A percentile compares a stretch with the other conserved stretches of the same genome.
Evolutionary conservation across 225 moss, liverwort and hornwort genomes (phyloP).

Genomic region (Polytrichum commune): DNA sequence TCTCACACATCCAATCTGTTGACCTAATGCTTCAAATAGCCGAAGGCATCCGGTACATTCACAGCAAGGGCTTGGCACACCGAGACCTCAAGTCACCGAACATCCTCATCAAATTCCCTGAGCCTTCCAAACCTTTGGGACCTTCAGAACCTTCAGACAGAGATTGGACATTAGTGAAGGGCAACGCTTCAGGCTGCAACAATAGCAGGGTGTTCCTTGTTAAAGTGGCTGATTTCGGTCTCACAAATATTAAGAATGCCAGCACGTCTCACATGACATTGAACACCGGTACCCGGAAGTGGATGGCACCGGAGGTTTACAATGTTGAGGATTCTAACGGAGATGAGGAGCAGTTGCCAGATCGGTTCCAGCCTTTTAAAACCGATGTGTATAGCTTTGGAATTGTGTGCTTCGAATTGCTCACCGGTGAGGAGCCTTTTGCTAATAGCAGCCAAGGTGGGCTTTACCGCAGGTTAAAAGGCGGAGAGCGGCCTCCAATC

Average conservation of each 20-base stretch:
- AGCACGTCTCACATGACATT: slow-evolving; percentile 1
- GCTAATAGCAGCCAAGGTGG: too few relatives aligned
- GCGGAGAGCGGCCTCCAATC: slow-evolving; percentile 13
- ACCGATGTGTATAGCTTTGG: slow-evolving; percentile 25
- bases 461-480: background rate
- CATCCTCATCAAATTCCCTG: slow-evolving; percentile 6
- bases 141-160: background rate
- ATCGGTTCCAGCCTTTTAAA: slow-evolving; percentile 19
- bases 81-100: slow-evolving; percentile 12
- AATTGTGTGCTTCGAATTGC: slow-evolving; percentile 18
- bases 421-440: slow-evolving; percentile 12
- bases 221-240: slow-evolving; percentile 10
- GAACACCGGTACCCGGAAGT: background rate
- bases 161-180: background rate
- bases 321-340: too few relatives aligned
- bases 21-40: slow-evolving; percentile 12
- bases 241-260: slow-evolving; percentile 4
- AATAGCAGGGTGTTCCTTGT: background rate
- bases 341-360: too few relatives aligned
- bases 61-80: slow-evolving; percentile 1
- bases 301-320: slow-evolving; percentile 15
- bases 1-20: slow-evolving; percentile 1
- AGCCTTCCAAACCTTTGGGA: too few relatives aligned
- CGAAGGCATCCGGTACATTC: slow-evolving; percentile 9
- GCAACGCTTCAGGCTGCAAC: background rate